Percentiles rank a stretch among this genome's conserved stretches.
Evolutionary conservation across 2,329 filamentous ascomycete genomes (phyloP).

Genomic region (Fusarium sp.): DNA sequence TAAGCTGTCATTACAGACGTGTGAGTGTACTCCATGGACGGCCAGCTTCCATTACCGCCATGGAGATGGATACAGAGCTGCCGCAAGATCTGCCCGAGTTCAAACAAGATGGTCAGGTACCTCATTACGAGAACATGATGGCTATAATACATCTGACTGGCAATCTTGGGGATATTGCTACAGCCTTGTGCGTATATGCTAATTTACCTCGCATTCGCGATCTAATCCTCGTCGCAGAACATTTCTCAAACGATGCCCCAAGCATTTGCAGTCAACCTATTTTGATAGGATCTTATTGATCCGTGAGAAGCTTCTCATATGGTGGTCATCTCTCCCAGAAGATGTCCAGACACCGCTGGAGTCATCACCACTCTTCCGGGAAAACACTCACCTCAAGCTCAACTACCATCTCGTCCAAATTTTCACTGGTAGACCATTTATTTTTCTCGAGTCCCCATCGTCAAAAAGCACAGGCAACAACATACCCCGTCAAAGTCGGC

Average conservation of each 20-base stretch:
- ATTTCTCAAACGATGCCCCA: neutral
- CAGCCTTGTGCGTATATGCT: neutral
- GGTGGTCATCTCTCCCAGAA: neutral
- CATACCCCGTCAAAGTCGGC: neutral
- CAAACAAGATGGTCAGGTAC: neutral
- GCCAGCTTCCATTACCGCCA: neutral
- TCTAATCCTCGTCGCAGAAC: neutral
- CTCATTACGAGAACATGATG: neutral
- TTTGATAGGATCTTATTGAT: neutral
- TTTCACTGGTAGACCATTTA: neutral
- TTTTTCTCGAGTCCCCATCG: neutral
- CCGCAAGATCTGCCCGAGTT: neutral
- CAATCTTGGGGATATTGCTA: neutral
- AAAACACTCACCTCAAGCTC: neutral
- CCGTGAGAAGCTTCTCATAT: neutral
- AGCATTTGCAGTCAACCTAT: neutral
- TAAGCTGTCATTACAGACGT: neutral
- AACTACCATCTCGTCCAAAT: neutral
- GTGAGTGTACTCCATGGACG: neutral
- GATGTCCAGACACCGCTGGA: neutral
- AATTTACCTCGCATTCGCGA: neutral
- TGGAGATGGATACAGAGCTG: slow-evolving; percentile 1
- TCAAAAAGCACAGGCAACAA: neutral
- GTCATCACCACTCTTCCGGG: neutral
- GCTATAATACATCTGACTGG: neutral